A percentile compares a stretch with the other conserved stretches of the same genome.
Conservation (phyloP, 2,329 filamentous ascomycete species). For the Dactylellina cionopaga region DNA sequence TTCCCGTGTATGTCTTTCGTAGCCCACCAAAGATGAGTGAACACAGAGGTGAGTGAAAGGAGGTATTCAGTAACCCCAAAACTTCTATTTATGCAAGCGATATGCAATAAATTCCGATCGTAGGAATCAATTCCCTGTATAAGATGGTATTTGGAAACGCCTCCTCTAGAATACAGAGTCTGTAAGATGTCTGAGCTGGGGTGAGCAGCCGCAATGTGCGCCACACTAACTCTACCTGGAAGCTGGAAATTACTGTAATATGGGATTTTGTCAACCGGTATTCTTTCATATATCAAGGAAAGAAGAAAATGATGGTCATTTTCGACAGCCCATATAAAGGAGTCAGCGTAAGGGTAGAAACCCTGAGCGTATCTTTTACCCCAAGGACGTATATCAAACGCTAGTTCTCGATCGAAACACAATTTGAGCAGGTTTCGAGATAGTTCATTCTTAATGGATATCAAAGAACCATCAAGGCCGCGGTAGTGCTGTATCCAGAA, state of each 20-base stretch:
- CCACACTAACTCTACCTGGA: neutral
- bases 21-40: neutral
- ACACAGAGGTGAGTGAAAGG: neutral
- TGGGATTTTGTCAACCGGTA: neutral
- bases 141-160: neutral
- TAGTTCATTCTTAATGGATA: too few species aligned
- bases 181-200: neutral
- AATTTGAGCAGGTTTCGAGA: conserved; percentile 5
- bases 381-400: conserved; percentile 41
- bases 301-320: conserved; percentile 12
- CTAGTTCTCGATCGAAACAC: conserved; percentile 14
- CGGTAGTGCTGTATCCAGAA: conserved; percentile 37
- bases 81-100: neutral
- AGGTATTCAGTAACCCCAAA: neutral
- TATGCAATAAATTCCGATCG: conserved; percentile 2
- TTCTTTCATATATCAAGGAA: neutral
- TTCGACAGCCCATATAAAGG: conserved; percentile 41
- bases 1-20: conserved; percentile 20
- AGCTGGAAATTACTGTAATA: conserved; percentile 10
- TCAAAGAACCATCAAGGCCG: neutral
- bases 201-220: conserved; percentile 13
- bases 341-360: conserved; percentile 20
- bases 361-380: conserved; percentile 22
- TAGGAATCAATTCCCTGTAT: neutral
- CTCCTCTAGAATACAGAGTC: neutral